Conservation (phyloP, 2,329 filamentous ascomycete genomes). For the Trichophaea hybrida region DNA sequence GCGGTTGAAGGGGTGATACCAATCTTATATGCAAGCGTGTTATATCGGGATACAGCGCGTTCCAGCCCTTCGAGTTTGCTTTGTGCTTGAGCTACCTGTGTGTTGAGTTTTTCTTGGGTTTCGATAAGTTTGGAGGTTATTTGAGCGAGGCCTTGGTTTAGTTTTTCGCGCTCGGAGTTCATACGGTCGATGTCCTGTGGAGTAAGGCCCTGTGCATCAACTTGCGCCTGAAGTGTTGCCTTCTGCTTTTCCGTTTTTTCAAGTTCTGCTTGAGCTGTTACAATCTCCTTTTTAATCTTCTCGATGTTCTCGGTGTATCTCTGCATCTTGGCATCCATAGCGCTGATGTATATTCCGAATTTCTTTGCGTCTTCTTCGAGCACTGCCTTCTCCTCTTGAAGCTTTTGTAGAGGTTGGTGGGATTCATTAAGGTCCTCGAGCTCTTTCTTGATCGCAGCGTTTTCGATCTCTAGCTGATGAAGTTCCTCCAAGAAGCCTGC, state of each 20-base stretch:
- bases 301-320: slow-evolving; percentile 73
- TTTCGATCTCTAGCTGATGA: slow-evolving; percentile 72
- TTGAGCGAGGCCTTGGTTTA: slow-evolving; percentile 76
- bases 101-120: slow-evolving; percentile 63
- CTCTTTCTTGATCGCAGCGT: slow-evolving; percentile 64
- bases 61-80: slow-evolving; percentile 85
- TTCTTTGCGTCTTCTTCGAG: slow-evolving; percentile 89
- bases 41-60: slow-evolving; percentile 75
- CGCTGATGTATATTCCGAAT: slow-evolving; percentile 85
- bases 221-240: slow-evolving; percentile 61
- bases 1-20: slow-evolving; percentile 76
- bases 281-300: slow-evolving; percentile 72
- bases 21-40: slow-evolving; percentile 85
- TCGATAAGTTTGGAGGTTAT: slow-evolving; percentile 67
- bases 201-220: slow-evolving; percentile 86
- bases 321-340: slow-evolving; percentile 69
- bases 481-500: slow-evolving; percentile 73
- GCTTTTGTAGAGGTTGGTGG: slow-evolving; percentile 51
- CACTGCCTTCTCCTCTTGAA: slow-evolving; percentile 83
- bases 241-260: slow-evolving; percentile 72
- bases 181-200: slow-evolving; percentile 99
- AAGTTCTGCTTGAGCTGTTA: slow-evolving; percentile 61
- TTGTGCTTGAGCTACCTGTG: slow-evolving; percentile 79
- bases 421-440: slow-evolving; percentile 80
- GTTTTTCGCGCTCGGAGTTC: slow-evolving; percentile 83